Conservation (phyloP, 495 filamentous ascomycete genomes). For the Tuber borchii region DNA sequence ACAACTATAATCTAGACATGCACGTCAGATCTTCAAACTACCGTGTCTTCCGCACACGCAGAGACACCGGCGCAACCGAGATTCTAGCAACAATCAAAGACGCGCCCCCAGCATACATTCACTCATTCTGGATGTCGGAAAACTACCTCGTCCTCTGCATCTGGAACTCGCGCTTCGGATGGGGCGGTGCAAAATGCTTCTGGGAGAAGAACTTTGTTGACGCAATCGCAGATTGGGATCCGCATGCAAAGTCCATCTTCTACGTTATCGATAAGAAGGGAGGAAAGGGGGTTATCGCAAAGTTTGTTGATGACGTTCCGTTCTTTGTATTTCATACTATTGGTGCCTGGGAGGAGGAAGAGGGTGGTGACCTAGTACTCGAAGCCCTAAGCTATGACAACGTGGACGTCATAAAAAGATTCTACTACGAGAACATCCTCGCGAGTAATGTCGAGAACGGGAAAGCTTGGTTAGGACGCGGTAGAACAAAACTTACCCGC, state of each 20-base stretch:
- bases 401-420: conserved; percentile 49
- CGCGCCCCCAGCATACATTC: conserved; percentile 56
- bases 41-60: conserved; percentile 57
- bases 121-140: conserved; percentile 61
- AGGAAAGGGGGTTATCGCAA: conserved; percentile 38
- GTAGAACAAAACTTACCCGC: neutral
- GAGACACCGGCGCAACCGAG: conserved; percentile 54
- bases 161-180: conserved; percentile 51
- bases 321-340: conserved; percentile 68
- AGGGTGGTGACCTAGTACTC: conserved; percentile 15
- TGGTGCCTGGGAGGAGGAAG: conserved; percentile 60
- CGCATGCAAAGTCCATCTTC: conserved; percentile 53
- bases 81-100: conserved; percentile 59
- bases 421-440: conserved; percentile 40
- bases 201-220: conserved; percentile 54
- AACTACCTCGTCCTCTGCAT: conserved; percentile 61
- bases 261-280: conserved; percentile 55
- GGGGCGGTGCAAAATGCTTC: conserved; percentile 48
- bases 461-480: conserved; percentile 19
- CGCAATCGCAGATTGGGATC: conserved; percentile 49
- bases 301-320: conserved; percentile 40
- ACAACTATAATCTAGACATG: conserved; percentile 61
- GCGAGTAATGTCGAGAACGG: conserved; percentile 21
- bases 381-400: conserved; percentile 46
- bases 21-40: conserved; percentile 48